These are phyloP conservation scores for Pyrenophora tritici-repentis DNA, from an alignment of 2,329 filamentous ascomycete genomes.

Conservation along the genomic window DNA sequence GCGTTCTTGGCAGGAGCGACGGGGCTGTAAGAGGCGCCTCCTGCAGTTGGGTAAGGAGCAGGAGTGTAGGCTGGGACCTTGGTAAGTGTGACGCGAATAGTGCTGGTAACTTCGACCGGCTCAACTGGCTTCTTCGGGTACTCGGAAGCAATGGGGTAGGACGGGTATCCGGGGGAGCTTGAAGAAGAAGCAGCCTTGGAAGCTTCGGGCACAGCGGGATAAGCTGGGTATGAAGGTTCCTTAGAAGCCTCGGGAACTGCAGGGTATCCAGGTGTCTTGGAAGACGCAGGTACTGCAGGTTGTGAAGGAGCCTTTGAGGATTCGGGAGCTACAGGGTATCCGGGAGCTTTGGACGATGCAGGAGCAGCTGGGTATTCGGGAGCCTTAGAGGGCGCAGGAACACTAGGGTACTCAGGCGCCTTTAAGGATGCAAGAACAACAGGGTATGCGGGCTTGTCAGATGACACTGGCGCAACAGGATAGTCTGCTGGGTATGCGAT, in stretches of 20 bases:
- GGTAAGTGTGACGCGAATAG: conserved; percentile 28
- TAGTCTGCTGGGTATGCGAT: conserved; percentile 15
- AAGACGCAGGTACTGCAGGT: not conserved
- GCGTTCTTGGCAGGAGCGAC: conserved; percentile 12
- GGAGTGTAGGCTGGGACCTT: conserved; percentile 25
- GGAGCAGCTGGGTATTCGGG: conserved; percentile 2
- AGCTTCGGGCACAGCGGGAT: conserved; percentile 3
- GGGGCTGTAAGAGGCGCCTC: conserved; percentile 9
- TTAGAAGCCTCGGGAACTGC: conserved; percentile 2
- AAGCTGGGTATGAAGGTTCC: conserved; percentile 3
- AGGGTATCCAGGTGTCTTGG: conserved; percentile 1
- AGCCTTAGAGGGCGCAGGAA: conserved; percentile 6
- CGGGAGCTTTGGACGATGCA: not conserved
- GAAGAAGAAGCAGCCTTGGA: not conserved
- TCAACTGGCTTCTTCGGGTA: conserved; percentile 24
- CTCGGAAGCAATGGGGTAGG: conserved; percentile 3
- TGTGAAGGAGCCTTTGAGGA: conserved; percentile 4
- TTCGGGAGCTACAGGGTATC: conserved; percentile 2
- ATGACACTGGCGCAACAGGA: conserved; percentile 15
- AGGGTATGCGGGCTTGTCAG: conserved; percentile 6
- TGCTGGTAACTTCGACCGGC: conserved; percentile 1
- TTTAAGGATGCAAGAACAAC: conserved; percentile 11
- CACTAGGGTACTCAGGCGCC: not conserved
- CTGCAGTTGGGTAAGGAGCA: conserved; percentile 15
- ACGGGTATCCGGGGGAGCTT: not conserved